Evolutionary conservation across 495 filamentous ascomycete species (phyloP).

Genomic region (Arthonia radiata): DNA sequence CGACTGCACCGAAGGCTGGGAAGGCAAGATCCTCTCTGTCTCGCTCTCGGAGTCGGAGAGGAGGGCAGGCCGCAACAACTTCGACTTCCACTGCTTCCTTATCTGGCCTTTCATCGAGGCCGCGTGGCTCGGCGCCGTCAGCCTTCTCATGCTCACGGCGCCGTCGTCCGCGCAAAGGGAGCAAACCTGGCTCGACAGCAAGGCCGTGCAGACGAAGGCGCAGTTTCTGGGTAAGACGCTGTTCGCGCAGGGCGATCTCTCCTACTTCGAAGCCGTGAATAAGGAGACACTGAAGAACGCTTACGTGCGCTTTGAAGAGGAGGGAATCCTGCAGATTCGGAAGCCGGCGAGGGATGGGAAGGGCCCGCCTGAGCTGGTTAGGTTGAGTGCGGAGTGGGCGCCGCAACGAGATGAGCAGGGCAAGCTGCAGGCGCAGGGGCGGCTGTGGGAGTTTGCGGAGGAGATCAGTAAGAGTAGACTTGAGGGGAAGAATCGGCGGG

Average conservation of each 20-base stretch:
- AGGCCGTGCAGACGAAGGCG: conserved; percentile 55
- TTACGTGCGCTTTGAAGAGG: conserved; percentile 67
- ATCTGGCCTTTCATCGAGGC: conserved; percentile 97
- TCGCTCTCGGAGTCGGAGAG: conserved; percentile 58
- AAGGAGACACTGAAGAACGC: conserved; percentile 90
- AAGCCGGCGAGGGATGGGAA: conserved; percentile 35
- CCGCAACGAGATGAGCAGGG: conserved; percentile 41
- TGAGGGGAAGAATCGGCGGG: conserved; percentile 87
- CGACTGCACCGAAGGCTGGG: too few species aligned
- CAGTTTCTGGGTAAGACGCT: conserved; percentile 91
- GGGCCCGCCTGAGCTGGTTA: conserved; percentile 28
- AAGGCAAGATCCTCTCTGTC: conserved; percentile 31
- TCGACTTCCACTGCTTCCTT: conserved; percentile 93
- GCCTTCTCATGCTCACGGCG: conserved; percentile 63
- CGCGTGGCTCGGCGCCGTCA: conserved; percentile 69
- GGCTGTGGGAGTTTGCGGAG: conserved; percentile 76
- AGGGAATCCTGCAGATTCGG: conserved; percentile 56
- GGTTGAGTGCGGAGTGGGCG: conserved; percentile 54
- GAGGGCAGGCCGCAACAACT: conserved; percentile 63
- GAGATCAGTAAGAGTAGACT: conserved; percentile 56
- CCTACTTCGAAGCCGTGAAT: conserved; percentile 94
- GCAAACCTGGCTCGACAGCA: conserved; percentile 45
- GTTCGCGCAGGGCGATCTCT: conserved; percentile 90
- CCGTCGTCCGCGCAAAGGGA: conserved; percentile 22
- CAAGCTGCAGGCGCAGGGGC: conserved; percentile 38